These are phyloP conservation scores for Microcyclosporella mali DNA, from an alignment of 2,329 filamentous ascomycete genomes.

Conservation along the genomic window DNA sequence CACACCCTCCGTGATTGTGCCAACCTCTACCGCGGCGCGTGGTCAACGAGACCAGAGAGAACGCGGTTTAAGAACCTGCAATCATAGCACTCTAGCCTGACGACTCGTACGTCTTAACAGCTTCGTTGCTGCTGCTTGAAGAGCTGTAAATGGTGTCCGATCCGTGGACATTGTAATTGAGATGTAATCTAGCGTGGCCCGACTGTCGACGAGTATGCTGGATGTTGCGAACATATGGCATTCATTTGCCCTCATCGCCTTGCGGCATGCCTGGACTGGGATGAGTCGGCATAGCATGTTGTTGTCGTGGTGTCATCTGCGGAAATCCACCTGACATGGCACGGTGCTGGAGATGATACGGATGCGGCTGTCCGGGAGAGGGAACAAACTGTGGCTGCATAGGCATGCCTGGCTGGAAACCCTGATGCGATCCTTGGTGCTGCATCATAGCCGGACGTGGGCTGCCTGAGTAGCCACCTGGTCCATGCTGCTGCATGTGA, in stretches of 20 bases:
- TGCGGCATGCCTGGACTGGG: slow-evolving; percentile 26
- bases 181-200: too few species aligned
- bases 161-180: too few species aligned
- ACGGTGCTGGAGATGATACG: slow-evolving; percentile 25
- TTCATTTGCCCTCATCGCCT: slow-evolving; percentile 29
- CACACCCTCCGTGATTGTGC: too few species aligned
- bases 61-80: too few species aligned
- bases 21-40: too few species aligned
- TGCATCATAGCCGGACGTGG: slow-evolving; percentile 88
- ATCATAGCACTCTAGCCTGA: too few species aligned
- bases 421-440: slow-evolving; percentile 88
- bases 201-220: too few species aligned
- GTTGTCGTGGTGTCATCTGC: slow-evolving; percentile 32
- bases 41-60: too few species aligned
- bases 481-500: slow-evolving; percentile 29
- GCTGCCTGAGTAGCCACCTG: slow-evolving; percentile 67
- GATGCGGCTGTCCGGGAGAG: slow-evolving; percentile 22
- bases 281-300: slow-evolving; percentile 27
- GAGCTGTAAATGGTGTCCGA: too few species aligned
- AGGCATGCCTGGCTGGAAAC: slow-evolving; percentile 44
- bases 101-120: too few species aligned
- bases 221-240: too few species aligned
- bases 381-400: slow-evolving; percentile 17
- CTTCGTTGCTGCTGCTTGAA: too few species aligned
- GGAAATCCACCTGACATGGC: slow-evolving; percentile 29